Conservation (phyloP, 768 basidiomycete genomes). For the Tulasnella sp. region DNA sequence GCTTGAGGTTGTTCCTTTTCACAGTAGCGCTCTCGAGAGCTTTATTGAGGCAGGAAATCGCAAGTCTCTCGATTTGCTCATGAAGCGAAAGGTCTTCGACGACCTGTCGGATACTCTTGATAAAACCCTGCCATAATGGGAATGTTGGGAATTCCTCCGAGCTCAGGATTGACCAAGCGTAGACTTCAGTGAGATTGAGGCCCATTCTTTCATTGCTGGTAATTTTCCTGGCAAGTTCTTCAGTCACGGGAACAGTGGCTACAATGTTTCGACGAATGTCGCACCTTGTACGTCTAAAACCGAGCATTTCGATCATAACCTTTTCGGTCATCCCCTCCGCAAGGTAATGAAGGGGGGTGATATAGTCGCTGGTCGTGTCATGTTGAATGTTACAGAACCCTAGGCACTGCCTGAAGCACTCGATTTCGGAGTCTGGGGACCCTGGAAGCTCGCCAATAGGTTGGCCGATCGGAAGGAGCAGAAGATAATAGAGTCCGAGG, state of each 20-base stretch:
- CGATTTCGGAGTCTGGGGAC: background rate
- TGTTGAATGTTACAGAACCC: background rate
- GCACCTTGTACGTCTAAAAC: background rate
- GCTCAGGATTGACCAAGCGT: background rate
- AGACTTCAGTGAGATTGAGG: background rate
- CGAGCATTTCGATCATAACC: background rate
- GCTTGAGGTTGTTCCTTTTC: background rate
- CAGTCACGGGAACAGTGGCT: background rate
- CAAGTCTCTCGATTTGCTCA: background rate
- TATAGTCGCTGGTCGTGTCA: background rate
- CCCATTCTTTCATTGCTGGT: background rate
- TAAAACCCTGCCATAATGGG: background rate
- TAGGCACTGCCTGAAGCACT: background rate
- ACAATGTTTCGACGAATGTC: no score
- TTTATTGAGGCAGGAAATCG: background rate
- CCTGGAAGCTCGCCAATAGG: background rate
- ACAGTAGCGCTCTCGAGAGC: background rate
- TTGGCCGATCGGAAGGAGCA: background rate
- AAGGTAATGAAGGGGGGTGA: background rate
- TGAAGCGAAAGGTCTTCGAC: background rate
- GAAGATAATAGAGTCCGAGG: background rate
- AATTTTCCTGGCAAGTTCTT: background rate
- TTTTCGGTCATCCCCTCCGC: background rate
- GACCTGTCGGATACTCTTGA: background rate
- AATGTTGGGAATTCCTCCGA: background rate